Percentiles rank a stretch among this genome's conserved stretches.
Conservation (phyloP, 345 rosid genomes). For the Erodium maritimum region DNA sequence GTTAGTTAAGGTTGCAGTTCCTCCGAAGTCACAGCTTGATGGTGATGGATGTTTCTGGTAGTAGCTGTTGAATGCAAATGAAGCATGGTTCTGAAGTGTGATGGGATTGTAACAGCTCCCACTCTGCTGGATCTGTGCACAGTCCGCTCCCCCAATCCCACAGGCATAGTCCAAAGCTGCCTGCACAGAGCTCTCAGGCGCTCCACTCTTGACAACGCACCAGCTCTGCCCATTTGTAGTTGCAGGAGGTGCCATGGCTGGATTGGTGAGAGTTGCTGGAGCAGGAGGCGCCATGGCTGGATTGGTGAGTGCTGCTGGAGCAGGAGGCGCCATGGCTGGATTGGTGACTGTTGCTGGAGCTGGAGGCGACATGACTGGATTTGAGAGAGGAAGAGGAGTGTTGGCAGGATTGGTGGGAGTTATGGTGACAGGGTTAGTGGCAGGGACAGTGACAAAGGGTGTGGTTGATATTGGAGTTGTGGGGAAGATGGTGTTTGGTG, state of each 20-base stretch:
- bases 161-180: slow-evolving; percentile 87
- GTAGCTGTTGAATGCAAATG: slow-evolving; percentile 87
- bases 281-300: slow-evolving; percentile 4
- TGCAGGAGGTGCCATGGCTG: slow-evolving; percentile 41
- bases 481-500: slow-evolving; percentile 26
- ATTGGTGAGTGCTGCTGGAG: neutral
- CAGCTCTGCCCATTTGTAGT: slow-evolving; percentile 71
- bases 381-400: no score
- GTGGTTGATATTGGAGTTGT: slow-evolving; percentile 24
- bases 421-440: no score
- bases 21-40: slow-evolving; percentile 86
- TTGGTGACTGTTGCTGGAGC: no score
- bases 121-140: slow-evolving; percentile 79
- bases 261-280: slow-evolving; percentile 32
- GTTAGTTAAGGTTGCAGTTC: slow-evolving; percentile 45
- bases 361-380: no score
- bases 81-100: slow-evolving; percentile 70
- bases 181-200: slow-evolving; percentile 40
- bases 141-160: slow-evolving; percentile 74
- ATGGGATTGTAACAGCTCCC: slow-evolving; percentile 68
- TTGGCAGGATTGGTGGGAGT: no score
- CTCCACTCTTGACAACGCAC: slow-evolving; percentile 79
- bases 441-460: slow-evolving; percentile 10
- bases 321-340: slow-evolving; percentile 26
- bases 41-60: slow-evolving; percentile 73